Base-by-base conservation (phyloP, 768 basidiomycete species). In the Hemileccinum rubropunctum region DNA sequence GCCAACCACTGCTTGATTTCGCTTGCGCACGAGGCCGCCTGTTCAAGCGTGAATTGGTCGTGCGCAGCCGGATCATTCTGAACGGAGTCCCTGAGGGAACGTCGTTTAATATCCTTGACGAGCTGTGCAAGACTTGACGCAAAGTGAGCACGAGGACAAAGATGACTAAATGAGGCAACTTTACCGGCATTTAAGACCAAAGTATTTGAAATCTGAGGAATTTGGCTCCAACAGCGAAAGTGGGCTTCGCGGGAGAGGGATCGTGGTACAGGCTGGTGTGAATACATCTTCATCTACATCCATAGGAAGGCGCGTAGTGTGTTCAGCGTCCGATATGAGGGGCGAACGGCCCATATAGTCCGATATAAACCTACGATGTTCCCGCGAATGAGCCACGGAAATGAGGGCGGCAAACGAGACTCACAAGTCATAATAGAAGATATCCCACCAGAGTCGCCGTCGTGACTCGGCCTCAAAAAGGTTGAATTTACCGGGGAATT, bases 401-500 rank as follows among this genome's bases (percentile, higher is more conserved):
- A 42, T 15, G 32, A 47, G 18, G 8, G n/a, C n/a, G 0, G 41
- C 13, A 47, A 40, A 51, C 36, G n/a, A 33, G 30, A 78, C 86
- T 58, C 63, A 90, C 89, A 84, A 61, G 64, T 91, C 90, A 63
- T 83, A 89, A 66, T 79, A 88, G 61, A 82, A 77, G 11, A 89
- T 74, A 45, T 88, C 84, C 89, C 89, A 91, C 86, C 89, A 89
- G 6, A 88, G 65, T 54, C 82, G 67, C 50, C 80, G 65, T 47
- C 82, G 68, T 42, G 74, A 67, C 64, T 80, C 78, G 11, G 76
- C 76, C 42, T 82, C 75, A 40, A 77, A 81, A 2, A 79, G 64
- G 38, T 57, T 72, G 56, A 76, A 79, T 58, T 64, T 76, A 26
- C 73, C 72, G 0, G 73, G 67, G 50, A 72, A 72, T 52, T 78